A percentile compares a stretch with the other conserved stretches of the same genome.
phyloP scores from a whole-genome alignment of 495 filamentous ascomycete genomes.

The Neurospora tetraspora region DNA sequence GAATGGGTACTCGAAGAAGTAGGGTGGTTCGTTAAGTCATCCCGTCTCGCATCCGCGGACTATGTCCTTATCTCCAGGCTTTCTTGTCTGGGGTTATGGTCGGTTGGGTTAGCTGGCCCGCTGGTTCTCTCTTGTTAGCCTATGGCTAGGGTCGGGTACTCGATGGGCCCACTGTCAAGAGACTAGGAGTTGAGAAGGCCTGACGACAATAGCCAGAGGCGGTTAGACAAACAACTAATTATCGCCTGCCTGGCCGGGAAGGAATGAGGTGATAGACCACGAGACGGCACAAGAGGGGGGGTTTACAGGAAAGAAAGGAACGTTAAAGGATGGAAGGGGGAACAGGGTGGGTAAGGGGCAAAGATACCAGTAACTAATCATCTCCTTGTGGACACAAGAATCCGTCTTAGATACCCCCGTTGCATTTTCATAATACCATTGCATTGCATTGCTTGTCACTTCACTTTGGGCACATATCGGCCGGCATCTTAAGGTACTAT shows the following conservation, averaged over 20 bases:
- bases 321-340: background rate
- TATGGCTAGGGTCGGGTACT: background rate
- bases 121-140: background rate
- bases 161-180: background rate
- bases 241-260: background rate
- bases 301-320: background rate
- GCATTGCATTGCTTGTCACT: background rate
- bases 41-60: background rate
- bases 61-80: background rate
- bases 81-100: background rate
- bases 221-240: background rate
- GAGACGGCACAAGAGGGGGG: background rate
- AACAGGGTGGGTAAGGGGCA: background rate
- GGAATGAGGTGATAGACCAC: background rate
- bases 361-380: background rate
- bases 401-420: background rate
- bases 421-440: background rate
- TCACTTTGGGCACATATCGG: background rate
- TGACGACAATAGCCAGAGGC: background rate
- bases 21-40: background rate
- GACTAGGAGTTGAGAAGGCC: background rate
- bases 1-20: background rate
- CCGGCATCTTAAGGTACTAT: background rate
- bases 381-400: background rate
- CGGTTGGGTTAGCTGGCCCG: background rate